Evolutionary conservation across 768 basidiomycete genomes (phyloP), one percentile per base, ranked within the genome.

Genomic region (Termitomyces sp.): DNA sequence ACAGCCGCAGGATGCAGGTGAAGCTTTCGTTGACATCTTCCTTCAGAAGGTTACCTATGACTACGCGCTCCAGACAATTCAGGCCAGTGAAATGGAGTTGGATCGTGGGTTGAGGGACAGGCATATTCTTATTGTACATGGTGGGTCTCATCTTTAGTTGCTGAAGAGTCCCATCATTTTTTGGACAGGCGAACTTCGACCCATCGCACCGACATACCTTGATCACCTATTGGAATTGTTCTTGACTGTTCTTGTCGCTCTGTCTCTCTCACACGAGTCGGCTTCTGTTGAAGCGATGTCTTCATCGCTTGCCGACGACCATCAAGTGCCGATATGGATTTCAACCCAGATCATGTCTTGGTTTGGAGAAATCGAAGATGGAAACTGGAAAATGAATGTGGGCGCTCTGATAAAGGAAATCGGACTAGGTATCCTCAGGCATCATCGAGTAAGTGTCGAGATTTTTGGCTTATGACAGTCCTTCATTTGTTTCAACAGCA

Each of bases 11-110:
- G 8, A 3, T 38, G 36, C 16, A 40, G 20, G 12, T 6, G 26
- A 10, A 36, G 18, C 38, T 33, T 45, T 43, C 3, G 3, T 13
- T 58, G 43, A 49, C 22, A 43, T 38, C 16, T 8, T 12, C 6
- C 22, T 18, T 55, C 28, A 18, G 24, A 63, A 36, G 68, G 59
- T 84, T 63, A 82, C 86, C 0, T 87, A 88, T 61, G 78, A 82
- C 7, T 81, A 87, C 47, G 85, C 90, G 4, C 76, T 75, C 48
- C 69, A 71, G 8, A 79, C 83, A 50, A 80, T 95, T 6, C 94
- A 97, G 65, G 92, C 94, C 4, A 93, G 91, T 67, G 88, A 94
- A 56, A 72, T 65, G 0, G 94, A 97, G 68, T 71, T 97, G 22
- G 75, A 76, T 7, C 69, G 61, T 18, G 92, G 87, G 1, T 70